These are phyloP conservation scores for Hypericum perforatum DNA, from an alignment of 345 rosid genomes.

Conservation along the genomic window DNA sequence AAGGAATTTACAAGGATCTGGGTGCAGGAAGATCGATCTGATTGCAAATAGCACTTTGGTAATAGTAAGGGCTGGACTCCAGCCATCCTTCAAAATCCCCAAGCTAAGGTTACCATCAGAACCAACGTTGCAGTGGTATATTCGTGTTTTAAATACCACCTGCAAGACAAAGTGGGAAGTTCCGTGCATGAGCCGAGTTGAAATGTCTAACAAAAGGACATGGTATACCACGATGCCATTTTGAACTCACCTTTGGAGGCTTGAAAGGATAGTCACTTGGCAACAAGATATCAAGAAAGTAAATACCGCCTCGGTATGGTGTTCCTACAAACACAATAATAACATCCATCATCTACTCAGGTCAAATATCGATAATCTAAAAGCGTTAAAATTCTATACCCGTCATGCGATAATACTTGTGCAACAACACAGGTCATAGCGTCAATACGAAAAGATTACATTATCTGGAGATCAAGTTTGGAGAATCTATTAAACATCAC, in stretches of 20 bases:
- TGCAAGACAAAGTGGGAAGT: constrained; percentile 20
- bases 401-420: too few relatives aligned
- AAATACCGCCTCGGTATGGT: constrained; percentile 81
- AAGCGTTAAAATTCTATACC: too few relatives aligned
- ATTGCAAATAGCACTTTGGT: constrained; percentile 67
- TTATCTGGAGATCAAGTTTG: too few relatives aligned
- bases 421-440: too few relatives aligned
- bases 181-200: too few relatives aligned
- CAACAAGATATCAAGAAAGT: constrained; percentile 65
- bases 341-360: too few relatives aligned
- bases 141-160: constrained; percentile 81
- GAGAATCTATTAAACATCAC: too few relatives aligned
- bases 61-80: constrained; percentile 94
- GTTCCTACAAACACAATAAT: constrained; percentile 46
- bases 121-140: constrained; percentile 89
- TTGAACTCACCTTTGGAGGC: constrained; percentile 62
- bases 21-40: constrained; percentile 66
- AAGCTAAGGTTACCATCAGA: constrained; percentile 53
- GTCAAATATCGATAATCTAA: too few relatives aligned
- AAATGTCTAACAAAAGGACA: too few relatives aligned
- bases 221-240: too few relatives aligned
- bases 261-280: constrained; percentile 83
- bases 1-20: constrained; percentile 51
- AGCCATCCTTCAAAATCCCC: constrained; percentile 65
- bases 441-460: too few relatives aligned